Base-by-base conservation (phyloP, 192 early-diverging fungal genomes). In the Spinellus fusiger region DNA sequence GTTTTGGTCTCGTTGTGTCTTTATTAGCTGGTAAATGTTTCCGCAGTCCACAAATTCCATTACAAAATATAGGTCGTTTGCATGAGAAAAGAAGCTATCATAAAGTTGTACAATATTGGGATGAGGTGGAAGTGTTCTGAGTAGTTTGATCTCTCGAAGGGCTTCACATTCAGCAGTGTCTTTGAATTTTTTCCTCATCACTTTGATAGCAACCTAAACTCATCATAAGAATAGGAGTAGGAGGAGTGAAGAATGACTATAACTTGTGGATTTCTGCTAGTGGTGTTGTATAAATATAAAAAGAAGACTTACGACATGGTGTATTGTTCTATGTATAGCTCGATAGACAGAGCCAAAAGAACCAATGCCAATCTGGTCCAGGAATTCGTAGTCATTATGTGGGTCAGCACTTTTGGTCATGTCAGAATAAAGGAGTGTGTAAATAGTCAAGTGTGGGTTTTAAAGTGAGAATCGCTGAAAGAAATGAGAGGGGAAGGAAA, bases 21-120 rank as follows among this genome's bases (percentile, higher is more conserved):
- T 89, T 23, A 91, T 93, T 54, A 88, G 70, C 73, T 98, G 93
- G 63, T 95, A 95, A 31, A 98, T 74, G 71, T 97, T 95, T 22
- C 89, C 93, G 23, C 63, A 58, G 54, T 98, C 94, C 88, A 94
- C 93, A 59, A 83, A 91, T 69, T 98, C 96, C 69, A 98, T 94
- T 1, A 98, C 92, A 71, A 98, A 93, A 62, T 84, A 84, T 6
- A 94, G 83, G 62, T 92, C 89, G 38, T 85, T 54, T 10, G 25
- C 16, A 13, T 57, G 75, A 51, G 81, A 77, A 26, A 93, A 81
- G 62, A 96, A 86, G 40, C 91, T 91, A 40, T 96, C 93, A 40
- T 83, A 78, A 20, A 96, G 75, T 20, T 74, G 75, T 50, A 98
- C 83, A 56, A 98, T 87, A 69, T 94, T 90, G 2, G 81, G 78